Percentiles rank a stretch among this genome's conserved stretches.
Evolutionary conservation across 305 asterid genomes (phyloP).

Genomic region (Salvia sclarea): DNA sequence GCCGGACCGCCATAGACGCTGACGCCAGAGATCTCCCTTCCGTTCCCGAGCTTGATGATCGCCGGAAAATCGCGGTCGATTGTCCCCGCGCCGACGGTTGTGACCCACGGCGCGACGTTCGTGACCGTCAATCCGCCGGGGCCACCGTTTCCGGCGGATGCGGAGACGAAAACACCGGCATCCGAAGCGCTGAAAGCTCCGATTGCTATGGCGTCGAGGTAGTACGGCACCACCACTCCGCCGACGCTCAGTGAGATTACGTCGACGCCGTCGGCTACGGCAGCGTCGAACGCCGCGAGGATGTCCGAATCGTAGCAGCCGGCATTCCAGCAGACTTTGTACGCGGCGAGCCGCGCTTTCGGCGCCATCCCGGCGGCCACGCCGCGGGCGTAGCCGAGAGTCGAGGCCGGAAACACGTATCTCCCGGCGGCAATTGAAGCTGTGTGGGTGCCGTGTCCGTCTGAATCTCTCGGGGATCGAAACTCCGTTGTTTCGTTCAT

Average conservation of each 20-base stretch:
- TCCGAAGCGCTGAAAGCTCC: conserved; percentile 72
- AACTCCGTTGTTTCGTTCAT: conserved; percentile 72
- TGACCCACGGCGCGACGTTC: conserved; percentile 88
- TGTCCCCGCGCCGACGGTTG: conserved; percentile 87
- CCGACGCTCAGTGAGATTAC: conserved; percentile 86
- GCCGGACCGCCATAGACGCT: conserved; percentile 80
- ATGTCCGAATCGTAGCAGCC: conserved; percentile 92
- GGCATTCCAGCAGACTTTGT: conserved; percentile 82
- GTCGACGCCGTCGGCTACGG: conserved; percentile 82
- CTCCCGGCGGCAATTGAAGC: conserved; percentile 94
- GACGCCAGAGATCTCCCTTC: conserved; percentile 55
- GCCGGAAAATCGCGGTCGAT: conserved; percentile 94
- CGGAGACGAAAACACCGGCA: conserved; percentile 76
- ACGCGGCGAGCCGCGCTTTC: conserved; percentile 80
- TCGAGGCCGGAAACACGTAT: conserved; percentile 79
- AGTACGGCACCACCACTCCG: conserved; percentile 86
- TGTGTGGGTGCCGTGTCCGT: conserved; percentile 96
- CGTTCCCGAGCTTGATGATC: conserved; percentile 72
- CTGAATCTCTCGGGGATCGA: conserved; percentile 84
- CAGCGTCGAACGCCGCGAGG: conserved; percentile 81
- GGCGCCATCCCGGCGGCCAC: conserved; percentile 96
- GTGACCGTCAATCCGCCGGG: conserved; percentile 85
- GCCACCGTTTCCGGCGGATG: conserved; percentile 92
- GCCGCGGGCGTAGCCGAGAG: conserved; percentile 84
- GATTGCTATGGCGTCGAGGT: conserved; percentile 79